Conservation (phyloP, 2,329 filamentous ascomycete species). For the Pseudonectria foliicola region DNA sequence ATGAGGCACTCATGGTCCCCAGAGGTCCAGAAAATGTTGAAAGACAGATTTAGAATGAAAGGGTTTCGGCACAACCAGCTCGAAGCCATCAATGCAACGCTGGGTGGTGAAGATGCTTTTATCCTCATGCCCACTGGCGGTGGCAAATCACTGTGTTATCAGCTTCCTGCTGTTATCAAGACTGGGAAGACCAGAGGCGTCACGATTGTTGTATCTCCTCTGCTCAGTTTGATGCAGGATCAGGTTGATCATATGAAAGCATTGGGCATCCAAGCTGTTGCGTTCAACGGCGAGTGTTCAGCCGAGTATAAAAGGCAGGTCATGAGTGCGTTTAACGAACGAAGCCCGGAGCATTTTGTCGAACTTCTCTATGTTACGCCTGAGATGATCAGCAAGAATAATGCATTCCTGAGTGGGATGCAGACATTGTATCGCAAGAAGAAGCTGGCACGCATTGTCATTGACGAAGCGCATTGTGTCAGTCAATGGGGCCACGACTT, state of each 20-base stretch:
- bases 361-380: conserved; percentile 93
- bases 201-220: conserved; percentile 88
- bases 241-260: conserved; percentile 78
- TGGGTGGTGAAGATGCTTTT: conserved; percentile 82
- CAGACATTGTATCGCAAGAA: conserved; percentile 58
- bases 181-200: conserved; percentile 78
- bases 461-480: conserved; percentile 98
- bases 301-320: conserved; percentile 57
- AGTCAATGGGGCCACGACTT: conserved; percentile 99
- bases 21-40: conserved; percentile 75
- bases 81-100: conserved; percentile 90
- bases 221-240: conserved; percentile 95
- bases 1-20: conserved; percentile 75
- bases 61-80: conserved; percentile 89
- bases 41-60: conserved; percentile 73
- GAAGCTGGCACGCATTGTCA: conserved; percentile 83
- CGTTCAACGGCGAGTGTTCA: conserved; percentile 73
- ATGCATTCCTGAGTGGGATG: conserved; percentile 58
- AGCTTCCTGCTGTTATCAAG: conserved; percentile 78
- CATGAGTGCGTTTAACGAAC: conserved; percentile 54
- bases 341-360: conserved; percentile 65
- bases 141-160: conserved; percentile 95
- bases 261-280: conserved; percentile 68
- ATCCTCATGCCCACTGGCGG: conserved; percentile 97
- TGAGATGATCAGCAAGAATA: conserved; percentile 88